A percentile compares a stretch with the other conserved stretches of the same genome.
Conservation (phyloP, 1,284 basidiomycete genomes). For the Naganishia sp. region DNA sequence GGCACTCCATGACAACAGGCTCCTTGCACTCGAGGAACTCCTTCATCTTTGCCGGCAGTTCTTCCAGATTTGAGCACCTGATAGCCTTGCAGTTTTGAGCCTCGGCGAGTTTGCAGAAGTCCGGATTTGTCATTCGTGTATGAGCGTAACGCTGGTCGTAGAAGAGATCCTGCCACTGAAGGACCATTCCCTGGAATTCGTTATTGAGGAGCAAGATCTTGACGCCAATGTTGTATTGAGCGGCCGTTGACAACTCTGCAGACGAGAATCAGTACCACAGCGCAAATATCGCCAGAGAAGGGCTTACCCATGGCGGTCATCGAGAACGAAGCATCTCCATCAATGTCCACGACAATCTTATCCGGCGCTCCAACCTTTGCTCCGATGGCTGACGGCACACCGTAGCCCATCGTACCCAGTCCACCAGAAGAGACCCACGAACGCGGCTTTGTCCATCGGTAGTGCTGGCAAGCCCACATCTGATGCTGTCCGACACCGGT, state of each 20-base stretch:
- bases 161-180: slow-evolving; percentile 99
- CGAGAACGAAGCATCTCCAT: slow-evolving; percentile 95
- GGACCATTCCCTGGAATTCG: slow-evolving; percentile 97
- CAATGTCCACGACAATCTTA: slow-evolving; percentile 93
- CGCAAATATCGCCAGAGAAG: no score
- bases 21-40: slow-evolving; percentile 92
- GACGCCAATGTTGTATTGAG: slow-evolving; percentile 88
- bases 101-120: slow-evolving; percentile 84
- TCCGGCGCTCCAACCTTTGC: slow-evolving; percentile 94
- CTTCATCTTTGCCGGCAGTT: slow-evolving; percentile 93
- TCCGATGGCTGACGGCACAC: slow-evolving; percentile 88
- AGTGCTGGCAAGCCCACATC: slow-evolving; percentile 99
- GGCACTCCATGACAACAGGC: slow-evolving; percentile 88
- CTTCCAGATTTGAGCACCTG: slow-evolving; percentile 67
- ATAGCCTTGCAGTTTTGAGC: slow-evolving; percentile 92
- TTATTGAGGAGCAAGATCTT: slow-evolving; percentile 87
- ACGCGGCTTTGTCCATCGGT: slow-evolving; percentile 82
- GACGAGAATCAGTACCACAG: background rate
- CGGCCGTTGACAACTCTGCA: slow-evolving; percentile 78
- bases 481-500: slow-evolving; percentile 99
- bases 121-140: slow-evolving; percentile 90
- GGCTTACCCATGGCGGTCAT: slow-evolving; percentile 90
- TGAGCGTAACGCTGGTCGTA: slow-evolving; percentile 93
- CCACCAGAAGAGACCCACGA: slow-evolving; percentile 96
- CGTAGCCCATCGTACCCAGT: slow-evolving; percentile 97